phyloP scores from a whole-genome alignment of 768 basidiomycete genomes.

The Tricholoma sp. region DNA sequence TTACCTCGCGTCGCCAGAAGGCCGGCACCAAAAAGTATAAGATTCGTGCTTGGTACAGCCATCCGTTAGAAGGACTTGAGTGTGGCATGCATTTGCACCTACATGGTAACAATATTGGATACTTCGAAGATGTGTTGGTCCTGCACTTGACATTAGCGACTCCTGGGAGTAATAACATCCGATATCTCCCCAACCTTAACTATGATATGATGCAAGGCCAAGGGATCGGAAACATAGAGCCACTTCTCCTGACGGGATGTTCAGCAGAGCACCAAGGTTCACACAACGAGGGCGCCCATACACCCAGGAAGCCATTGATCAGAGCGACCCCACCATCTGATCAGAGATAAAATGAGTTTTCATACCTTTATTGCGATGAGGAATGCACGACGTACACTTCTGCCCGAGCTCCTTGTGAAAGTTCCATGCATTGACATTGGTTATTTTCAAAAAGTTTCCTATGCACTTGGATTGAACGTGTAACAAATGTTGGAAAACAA shows the following conservation, averaged over 20 bases:
- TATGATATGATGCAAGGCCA: slow-evolving; percentile 29
- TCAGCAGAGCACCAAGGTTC: not conserved
- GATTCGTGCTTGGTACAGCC: not conserved
- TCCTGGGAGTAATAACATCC: not conserved
- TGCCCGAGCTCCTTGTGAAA: no score
- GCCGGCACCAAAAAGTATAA: not conserved
- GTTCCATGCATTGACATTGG: no score
- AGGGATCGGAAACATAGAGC: no score
- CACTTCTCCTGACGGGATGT: slow-evolving; percentile 2
- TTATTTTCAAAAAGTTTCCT: not conserved
- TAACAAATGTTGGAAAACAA: no score
- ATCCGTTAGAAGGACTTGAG: no score
- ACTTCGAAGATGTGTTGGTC: no score
- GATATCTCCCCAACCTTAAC: slow-evolving; percentile 25
- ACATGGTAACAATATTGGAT: slow-evolving; percentile 28
- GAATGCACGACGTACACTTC: no score
- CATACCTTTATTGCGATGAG: not conserved
- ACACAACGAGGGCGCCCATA: not conserved
- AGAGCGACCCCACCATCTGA: no score
- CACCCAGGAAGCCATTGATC: no score
- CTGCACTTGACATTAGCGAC: no score
- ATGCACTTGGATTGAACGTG: not conserved
- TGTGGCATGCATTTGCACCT: not conserved
- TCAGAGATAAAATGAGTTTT: no score
- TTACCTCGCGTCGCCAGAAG: slow-evolving; percentile 4